Evolutionary conservation across 2,329 filamentous ascomycete species (phyloP), one percentile per base, ranked within the genome.

Genomic region (Aspergillus pseudoviridinutans): DNA sequence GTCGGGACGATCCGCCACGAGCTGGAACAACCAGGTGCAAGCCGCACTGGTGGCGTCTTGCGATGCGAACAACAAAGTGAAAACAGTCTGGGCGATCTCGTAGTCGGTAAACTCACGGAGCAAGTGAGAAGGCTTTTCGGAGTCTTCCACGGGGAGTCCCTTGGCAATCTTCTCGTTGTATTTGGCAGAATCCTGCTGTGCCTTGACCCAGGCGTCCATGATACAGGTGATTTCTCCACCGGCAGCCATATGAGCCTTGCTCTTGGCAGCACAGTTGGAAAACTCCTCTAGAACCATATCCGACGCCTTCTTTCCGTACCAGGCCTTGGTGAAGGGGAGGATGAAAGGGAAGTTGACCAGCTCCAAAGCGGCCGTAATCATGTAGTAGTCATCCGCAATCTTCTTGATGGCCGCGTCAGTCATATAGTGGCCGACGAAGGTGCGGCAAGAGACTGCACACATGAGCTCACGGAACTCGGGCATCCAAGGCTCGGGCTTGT

Each of bases 331-430:
- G 81, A 85, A 97, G 42, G 93, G 93, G 44, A 97, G 78, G 72
- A 97, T 97, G 77, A 97, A 89, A 58, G 94, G 93, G 81, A 97
- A 96, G 81, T 97, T 97, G 81, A 99, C 94, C 50, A 97, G 84
- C 77, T 99, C 94, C 65, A 97, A 85, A 24, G 94, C 94, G 57
- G 90, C 93, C 14, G 94, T 97, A 72, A 97, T 96, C 63, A 93
- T 85, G 78, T 96, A 97, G 80, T 96, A 99, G 78, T 97, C 92
- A 76, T 96, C 89, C 60, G 93, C 89, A 63, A 97, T 94, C 81
- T 90, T 92, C 84, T 95, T 93, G 69, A 97, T 87, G 51, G 89
- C 86, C 73, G 91, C 89, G 58, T 96, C 90, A 49, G 88, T 87
- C 76, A 97, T 93, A 79, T 97, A 97, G 80, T 96, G 87, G 46